These are phyloP conservation scores for Cryptococcus hybrid DNA, from an alignment of 1,284 basidiomycete species.

Conservation along the genomic window DNA sequence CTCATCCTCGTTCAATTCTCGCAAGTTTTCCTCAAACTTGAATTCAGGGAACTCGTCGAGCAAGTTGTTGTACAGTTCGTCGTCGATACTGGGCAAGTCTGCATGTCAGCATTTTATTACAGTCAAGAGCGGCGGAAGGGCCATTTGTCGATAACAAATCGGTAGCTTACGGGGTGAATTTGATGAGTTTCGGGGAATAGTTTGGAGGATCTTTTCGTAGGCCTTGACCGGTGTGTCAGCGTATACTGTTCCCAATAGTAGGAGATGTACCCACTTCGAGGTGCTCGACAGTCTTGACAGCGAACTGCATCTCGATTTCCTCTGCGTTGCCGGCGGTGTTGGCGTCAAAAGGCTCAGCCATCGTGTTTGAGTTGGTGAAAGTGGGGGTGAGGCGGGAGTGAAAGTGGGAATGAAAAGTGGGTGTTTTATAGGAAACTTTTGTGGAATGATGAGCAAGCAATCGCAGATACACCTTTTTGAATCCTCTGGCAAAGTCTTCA, in stretches of 20 bases:
- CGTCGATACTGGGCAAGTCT: conserved; percentile 65
- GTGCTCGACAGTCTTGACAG: conserved; percentile 94
- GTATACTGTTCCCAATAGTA: background rate
- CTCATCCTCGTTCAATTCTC: conserved; percentile 82
- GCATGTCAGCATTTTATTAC: background rate
- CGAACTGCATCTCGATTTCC: conserved; percentile 98
- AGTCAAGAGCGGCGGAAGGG: too few species aligned
- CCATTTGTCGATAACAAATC: too few species aligned
- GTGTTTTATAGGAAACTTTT: too few species aligned
- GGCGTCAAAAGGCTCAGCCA: conserved; percentile 67
- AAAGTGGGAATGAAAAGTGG: too few species aligned
- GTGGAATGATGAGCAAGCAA: too few species aligned
- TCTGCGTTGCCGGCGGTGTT: conserved; percentile 82
- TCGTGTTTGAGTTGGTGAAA: conserved; percentile 6
- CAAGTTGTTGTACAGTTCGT: conserved; percentile 83
- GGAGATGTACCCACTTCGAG: conserved; percentile 63
- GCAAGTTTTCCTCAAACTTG: conserved; percentile 63
- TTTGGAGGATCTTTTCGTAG: conserved; percentile 92
- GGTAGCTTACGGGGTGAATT: conserved; percentile 69
- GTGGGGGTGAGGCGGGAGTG: background rate
- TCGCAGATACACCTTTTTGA: too few species aligned
- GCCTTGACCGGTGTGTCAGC: conserved; percentile 58
- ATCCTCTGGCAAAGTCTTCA: too few species aligned
- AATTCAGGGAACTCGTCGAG: conserved; percentile 81
- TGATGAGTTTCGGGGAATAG: conserved; percentile 74